Percentiles rank a stretch among this genome's conserved stretches.
Evolutionary conservation across 495 filamentous ascomycete species (phyloP).

Genomic region (Tuber brumale): DNA sequence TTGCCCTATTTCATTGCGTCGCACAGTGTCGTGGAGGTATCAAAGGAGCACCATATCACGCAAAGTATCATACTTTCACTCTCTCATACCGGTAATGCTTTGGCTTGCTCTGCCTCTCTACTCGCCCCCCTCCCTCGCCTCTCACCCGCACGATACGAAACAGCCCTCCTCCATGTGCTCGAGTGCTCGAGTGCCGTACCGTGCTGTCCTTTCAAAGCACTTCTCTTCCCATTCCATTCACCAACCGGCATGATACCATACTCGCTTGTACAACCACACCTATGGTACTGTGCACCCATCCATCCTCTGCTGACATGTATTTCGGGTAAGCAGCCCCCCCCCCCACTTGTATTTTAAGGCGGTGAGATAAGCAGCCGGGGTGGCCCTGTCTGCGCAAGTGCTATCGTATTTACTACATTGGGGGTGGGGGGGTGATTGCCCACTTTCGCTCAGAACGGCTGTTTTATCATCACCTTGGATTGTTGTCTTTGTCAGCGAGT

Average conservation of each 20-base stretch:
- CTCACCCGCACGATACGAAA: neutral
- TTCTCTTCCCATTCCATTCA: neutral
- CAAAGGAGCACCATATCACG: neutral
- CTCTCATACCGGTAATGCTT: neutral
- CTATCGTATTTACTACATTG: neutral
- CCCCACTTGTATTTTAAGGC: neutral
- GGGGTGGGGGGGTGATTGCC: neutral
- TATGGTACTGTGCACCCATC: neutral
- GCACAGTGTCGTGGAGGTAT: neutral
- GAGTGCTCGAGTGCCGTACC: neutral
- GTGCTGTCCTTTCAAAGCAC: neutral
- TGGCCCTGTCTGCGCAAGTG: neutral
- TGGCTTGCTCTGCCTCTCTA: neutral
- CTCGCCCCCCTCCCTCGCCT: neutral
- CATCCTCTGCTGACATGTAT: conserved; percentile 5
- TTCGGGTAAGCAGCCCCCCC: neutral
- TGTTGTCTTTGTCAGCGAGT: conserved; percentile 2
- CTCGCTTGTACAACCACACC: neutral
- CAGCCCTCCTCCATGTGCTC: neutral
- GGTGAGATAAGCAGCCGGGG: conserved; percentile 1
- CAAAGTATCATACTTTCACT: neutral
- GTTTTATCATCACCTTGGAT: neutral
- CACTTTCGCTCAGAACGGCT: neutral
- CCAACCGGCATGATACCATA: neutral
- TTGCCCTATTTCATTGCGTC: neutral